Evolutionary conservation across 805 yeast genomes (phyloP).

Genomic region (Alloascoidea hylecoeti): DNA sequence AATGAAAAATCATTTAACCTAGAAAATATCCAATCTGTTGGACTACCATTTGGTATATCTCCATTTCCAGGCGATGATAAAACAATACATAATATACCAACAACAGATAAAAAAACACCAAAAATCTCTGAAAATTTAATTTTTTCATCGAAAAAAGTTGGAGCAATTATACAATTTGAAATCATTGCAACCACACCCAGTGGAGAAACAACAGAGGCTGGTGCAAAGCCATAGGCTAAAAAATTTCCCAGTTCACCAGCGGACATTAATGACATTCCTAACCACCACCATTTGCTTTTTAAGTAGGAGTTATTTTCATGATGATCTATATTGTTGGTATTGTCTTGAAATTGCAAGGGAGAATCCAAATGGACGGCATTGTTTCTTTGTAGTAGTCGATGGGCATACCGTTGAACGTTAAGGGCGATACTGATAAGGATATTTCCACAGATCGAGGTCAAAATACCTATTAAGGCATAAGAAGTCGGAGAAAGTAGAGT

Average conservation of each 20-base stretch:
- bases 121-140: constrained; percentile 18
- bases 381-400: constrained; percentile 13
- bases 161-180: constrained; percentile 33
- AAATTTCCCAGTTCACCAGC: constrained; percentile 32
- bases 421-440: constrained; percentile 22
- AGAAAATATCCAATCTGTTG: constrained; percentile 14
- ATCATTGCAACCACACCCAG: constrained; percentile 34
- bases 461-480: constrained; percentile 16
- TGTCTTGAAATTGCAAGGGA: constrained; percentile 1
- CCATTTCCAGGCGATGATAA: constrained; percentile 18
- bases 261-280: constrained; percentile 26
- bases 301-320: too few relatives aligned
- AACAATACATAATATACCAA: constrained; percentile 27
- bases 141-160: constrained; percentile 26
- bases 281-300: constrained; percentile 21
- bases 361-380: background rate
- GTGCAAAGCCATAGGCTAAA: constrained; percentile 32
- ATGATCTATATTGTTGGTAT: constrained; percentile 2
- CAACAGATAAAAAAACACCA: constrained; percentile 25
- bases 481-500: background rate
- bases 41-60: constrained; percentile 12
- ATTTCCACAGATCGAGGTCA: constrained; percentile 22
- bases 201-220: constrained; percentile 32
- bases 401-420: constrained; percentile 25
- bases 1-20: constrained; percentile 14